phyloP scores from a whole-genome alignment of 805 yeast species.

The Clavispora vitiphila region DNA sequence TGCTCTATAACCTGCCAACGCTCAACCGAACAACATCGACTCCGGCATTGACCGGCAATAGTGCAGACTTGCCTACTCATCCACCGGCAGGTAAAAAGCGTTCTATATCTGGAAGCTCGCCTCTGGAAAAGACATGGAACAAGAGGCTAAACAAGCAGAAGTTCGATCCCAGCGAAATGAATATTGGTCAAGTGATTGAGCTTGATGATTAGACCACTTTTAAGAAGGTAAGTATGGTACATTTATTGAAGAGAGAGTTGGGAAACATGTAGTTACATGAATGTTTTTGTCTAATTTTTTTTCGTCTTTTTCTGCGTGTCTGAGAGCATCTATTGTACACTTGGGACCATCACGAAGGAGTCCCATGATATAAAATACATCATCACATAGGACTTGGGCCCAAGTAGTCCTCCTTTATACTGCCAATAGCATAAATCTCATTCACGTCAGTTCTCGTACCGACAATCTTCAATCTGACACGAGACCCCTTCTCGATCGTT shows the following conservation, averaged over 20 bases:
- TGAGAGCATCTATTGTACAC: background rate
- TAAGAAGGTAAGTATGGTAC: background rate
- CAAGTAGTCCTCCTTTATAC: slow-evolving; percentile 94
- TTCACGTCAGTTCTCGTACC: slow-evolving; percentile 98
- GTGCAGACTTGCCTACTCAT: background rate
- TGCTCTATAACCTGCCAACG: background rate
- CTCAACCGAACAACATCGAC: background rate
- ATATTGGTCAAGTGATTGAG: slow-evolving; percentile 12
- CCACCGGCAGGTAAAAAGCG: slow-evolving; percentile 10
- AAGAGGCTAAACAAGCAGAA: slow-evolving; percentile 9
- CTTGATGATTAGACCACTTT: slow-evolving; percentile 8
- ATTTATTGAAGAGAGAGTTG: background rate
- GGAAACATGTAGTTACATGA: background rate
- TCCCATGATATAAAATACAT: background rate
- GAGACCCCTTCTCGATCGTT: slow-evolving; percentile 87
- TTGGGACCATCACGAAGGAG: too few relatives aligned
- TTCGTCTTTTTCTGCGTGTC: background rate
- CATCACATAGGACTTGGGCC: slow-evolving; percentile 60
- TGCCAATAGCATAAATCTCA: slow-evolving; percentile 95
- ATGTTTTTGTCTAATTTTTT: background rate
- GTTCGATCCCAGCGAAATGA: slow-evolving; percentile 10
- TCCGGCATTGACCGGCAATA: background rate
- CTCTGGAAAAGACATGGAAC: slow-evolving; percentile 7
- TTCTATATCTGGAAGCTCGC: slow-evolving; percentile 3
- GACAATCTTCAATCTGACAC: slow-evolving; percentile 90